Conservation (phyloP, 192 early-diverging fungal genomes). For the Linnemannia hyalina region DNA sequence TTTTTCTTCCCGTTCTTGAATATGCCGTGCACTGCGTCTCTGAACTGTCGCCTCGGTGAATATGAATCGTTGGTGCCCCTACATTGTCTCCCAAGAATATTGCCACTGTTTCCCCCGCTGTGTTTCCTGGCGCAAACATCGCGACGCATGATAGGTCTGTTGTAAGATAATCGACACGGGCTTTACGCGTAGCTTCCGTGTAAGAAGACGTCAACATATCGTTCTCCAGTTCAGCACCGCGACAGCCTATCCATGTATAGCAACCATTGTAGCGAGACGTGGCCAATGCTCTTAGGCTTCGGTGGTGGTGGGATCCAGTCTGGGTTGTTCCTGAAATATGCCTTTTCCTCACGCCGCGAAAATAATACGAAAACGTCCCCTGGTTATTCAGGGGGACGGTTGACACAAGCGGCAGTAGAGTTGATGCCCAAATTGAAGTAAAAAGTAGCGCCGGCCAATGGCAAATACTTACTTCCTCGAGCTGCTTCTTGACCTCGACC, state of each 20-base stretch:
- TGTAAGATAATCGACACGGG: neutral
- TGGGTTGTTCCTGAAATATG: neutral
- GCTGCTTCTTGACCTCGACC: slow-evolving; percentile 82
- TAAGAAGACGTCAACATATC: neutral
- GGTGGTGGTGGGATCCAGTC: neutral
- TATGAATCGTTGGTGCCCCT: neutral
- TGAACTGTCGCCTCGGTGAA: neutral
- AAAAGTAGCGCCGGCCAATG: neutral
- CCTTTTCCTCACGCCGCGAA: neutral
- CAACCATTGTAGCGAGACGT: neutral
- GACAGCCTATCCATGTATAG: neutral
- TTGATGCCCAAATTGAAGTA: neutral
- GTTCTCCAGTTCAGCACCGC: neutral
- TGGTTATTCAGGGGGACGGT: neutral
- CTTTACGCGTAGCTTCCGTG: neutral
- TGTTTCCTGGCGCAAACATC: neutral
- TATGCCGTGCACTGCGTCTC: neutral
- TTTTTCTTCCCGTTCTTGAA: neutral
- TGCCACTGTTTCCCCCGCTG: neutral
- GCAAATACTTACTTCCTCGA: slow-evolving; percentile 78
- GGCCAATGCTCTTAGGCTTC: neutral
- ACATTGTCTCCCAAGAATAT: neutral
- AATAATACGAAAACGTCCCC: neutral
- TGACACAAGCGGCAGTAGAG: neutral
- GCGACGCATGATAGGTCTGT: neutral